phyloP scores from a whole-genome alignment of 352 stramenopile species.

The Globisporangium megalacanthum region DNA sequence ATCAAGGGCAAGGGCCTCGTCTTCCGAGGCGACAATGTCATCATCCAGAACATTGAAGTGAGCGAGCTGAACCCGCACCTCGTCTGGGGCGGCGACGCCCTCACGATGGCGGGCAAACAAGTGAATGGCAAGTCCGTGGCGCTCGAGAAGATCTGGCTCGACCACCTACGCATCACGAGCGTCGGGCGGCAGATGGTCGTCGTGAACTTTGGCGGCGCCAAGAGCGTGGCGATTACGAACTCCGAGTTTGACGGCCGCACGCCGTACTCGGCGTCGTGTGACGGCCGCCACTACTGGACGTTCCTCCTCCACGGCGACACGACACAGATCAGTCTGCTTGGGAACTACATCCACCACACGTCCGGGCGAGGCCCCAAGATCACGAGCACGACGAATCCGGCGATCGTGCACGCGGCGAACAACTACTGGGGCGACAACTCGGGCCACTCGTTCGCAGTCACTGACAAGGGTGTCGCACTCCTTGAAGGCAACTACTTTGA shows the following conservation, averaged over 20 bases:
- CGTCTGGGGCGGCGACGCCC: too few relatives aligned
- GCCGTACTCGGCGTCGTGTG: too few relatives aligned
- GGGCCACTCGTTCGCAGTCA: constrained; percentile 29
- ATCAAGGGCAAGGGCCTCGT: too few relatives aligned
- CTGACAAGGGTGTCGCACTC: constrained; percentile 26
- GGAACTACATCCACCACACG: too few relatives aligned
- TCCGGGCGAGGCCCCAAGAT: too few relatives aligned
- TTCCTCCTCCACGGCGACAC: too few relatives aligned
- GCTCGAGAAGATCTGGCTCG: constrained; percentile 32
- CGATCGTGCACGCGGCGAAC: constrained; percentile 27
- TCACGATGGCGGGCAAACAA: too few relatives aligned
- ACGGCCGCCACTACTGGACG: too few relatives aligned
- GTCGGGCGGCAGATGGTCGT: constrained; percentile 38
- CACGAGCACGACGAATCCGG: constrained; percentile 6
- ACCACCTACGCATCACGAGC: constrained; percentile 38
- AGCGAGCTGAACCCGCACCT: too few relatives aligned
- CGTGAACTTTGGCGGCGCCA: not conserved
- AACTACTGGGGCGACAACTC: constrained; percentile 43
- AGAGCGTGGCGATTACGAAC: not conserved
- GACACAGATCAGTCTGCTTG: too few relatives aligned
- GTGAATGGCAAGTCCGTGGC: not conserved
- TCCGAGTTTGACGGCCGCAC: constrained; percentile 7
- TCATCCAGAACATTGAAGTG: too few relatives aligned
- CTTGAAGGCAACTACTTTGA: constrained; percentile 45
- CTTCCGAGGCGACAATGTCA: too few relatives aligned